Percentiles rank a stretch among this genome's conserved stretches.
phyloP scores from a whole-genome alignment of 768 basidiomycete species.

The Lyophyllum semitale region DNA sequence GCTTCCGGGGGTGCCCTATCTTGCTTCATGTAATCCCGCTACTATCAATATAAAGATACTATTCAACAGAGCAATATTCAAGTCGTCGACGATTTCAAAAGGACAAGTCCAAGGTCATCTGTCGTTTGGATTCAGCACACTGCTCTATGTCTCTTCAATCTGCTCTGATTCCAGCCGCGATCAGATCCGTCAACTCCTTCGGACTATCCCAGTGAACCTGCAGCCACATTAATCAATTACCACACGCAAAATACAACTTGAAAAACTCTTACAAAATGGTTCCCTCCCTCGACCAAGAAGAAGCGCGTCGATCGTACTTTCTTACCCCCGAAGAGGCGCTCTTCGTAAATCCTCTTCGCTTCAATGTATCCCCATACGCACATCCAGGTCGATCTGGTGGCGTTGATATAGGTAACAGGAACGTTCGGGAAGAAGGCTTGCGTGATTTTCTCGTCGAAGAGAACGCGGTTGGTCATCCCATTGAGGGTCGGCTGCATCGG shows the following conservation, averaged over 20 bases:
- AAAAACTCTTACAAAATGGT: conserved; percentile 31
- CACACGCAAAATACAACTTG: not conserved
- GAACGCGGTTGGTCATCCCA: too few species aligned
- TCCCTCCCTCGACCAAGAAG: too few species aligned
- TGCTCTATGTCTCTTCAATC: too few species aligned
- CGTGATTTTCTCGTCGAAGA: too few species aligned
- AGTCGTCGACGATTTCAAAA: too few species aligned
- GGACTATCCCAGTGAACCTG: conserved; percentile 16
- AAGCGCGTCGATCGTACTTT: too few species aligned
- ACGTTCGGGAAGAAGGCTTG: conserved; percentile 6
- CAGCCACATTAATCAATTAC: not conserved
- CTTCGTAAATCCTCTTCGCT: conserved; percentile 19
- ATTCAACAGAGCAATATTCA: not conserved
- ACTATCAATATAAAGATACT: not conserved
- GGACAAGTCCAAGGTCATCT: too few species aligned
- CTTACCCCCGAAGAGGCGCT: conserved; percentile 16
- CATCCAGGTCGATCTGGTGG: conserved; percentile 22
- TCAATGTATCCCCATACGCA: conserved; percentile 23
- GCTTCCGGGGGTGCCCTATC: too few species aligned
- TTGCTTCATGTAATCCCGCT: too few species aligned
- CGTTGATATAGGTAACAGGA: conserved; percentile 22
- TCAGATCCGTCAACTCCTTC: conserved; percentile 4
- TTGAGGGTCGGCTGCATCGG: conserved; percentile 24
- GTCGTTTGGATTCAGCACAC: too few species aligned
- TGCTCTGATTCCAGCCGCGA: not conserved